These are phyloP conservation scores for Russula brevipes DNA, from an alignment of 768 basidiomycete genomes.

Conservation along the genomic window DNA sequence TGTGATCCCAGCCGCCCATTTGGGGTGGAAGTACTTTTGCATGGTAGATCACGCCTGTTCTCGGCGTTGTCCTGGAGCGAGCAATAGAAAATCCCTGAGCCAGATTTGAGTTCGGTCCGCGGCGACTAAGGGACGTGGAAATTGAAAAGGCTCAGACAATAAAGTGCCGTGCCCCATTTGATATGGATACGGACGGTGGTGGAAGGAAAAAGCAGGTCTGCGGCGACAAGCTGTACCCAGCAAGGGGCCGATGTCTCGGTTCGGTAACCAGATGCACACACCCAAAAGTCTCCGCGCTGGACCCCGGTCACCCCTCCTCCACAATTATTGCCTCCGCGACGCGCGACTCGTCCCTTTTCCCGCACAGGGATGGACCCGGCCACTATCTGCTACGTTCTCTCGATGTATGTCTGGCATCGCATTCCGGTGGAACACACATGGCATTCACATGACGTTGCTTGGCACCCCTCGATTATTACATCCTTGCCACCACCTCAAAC, in stretches of 20 bases:
- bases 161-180: conserved; percentile 17
- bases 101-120: conserved; percentile 20
- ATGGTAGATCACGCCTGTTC: conserved; percentile 19
- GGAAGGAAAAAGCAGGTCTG: conserved; percentile 2
- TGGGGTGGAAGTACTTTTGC: conserved; percentile 13
- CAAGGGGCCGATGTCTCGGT: conserved; percentile 11
- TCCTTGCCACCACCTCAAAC: too few relatives aligned
- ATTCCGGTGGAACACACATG: too few relatives aligned
- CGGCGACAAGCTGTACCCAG: conserved; percentile 4
- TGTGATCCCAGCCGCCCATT: conserved; percentile 21
- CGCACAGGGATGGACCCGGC: too few relatives aligned
- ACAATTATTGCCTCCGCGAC: neutral
- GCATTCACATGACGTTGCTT: too few relatives aligned
- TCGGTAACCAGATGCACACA: conserved; percentile 9
- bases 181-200: conserved; percentile 9
- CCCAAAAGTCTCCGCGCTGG: conserved; percentile 4
- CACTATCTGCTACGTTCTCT: too few relatives aligned
- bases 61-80: conserved; percentile 14
- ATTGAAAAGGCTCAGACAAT: conserved; percentile 20
- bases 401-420: too few relatives aligned
- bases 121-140: conserved; percentile 5
- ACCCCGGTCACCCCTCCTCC: conserved; percentile 9
- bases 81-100: conserved; percentile 2
- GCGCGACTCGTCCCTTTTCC: too few relatives aligned
- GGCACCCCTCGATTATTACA: too few relatives aligned